A percentile compares a stretch with the other conserved stretches of the same genome.
phyloP scores from a whole-genome alignment of 768 basidiomycete genomes.

The Pleurotus eryngii region DNA sequence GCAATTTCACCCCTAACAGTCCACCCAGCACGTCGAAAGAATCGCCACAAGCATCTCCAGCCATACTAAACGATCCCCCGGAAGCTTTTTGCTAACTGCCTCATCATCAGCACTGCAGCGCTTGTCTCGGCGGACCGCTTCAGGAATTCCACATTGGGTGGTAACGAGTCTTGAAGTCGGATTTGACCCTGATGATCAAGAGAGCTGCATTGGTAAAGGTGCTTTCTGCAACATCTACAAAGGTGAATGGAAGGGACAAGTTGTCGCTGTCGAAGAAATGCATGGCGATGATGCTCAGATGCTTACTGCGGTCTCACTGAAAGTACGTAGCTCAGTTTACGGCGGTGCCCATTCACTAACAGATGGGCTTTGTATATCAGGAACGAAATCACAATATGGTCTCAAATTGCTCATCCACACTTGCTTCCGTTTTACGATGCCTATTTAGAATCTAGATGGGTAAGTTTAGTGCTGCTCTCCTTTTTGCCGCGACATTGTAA shows the following conservation, averaged over 20 bases:
- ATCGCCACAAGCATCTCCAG: background rate
- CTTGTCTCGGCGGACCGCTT: slow-evolving; percentile 4
- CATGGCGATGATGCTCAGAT: background rate
- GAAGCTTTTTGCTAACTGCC: slow-evolving; percentile 14
- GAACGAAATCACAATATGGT: slow-evolving; percentile 31
- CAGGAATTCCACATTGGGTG: slow-evolving; percentile 19
- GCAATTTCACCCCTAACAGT: background rate
- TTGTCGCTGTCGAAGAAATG: slow-evolving; percentile 9
- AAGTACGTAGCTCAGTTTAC: background rate
- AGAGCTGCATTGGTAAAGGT: slow-evolving; percentile 1
- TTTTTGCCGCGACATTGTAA: background rate
- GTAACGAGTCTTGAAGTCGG: slow-evolving; percentile 23
- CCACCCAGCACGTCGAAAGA: slow-evolving; percentile 10
- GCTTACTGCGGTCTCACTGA: background rate
- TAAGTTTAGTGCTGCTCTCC: background rate
- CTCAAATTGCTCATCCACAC: slow-evolving; percentile 28
- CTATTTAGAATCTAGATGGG: slow-evolving; percentile 10
- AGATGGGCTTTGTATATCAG: background rate
- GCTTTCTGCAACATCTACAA: slow-evolving; percentile 6
- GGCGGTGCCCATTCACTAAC: background rate
- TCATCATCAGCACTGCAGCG: slow-evolving; percentile 12
- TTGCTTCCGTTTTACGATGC: slow-evolving; percentile 33
- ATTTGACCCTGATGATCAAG: slow-evolving; percentile 9
- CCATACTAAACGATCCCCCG: slow-evolving; percentile 4
- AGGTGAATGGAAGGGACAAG: background rate